Conservation (phyloP, 306 rosid genomes). For the Vachellia collinsii region DNA sequence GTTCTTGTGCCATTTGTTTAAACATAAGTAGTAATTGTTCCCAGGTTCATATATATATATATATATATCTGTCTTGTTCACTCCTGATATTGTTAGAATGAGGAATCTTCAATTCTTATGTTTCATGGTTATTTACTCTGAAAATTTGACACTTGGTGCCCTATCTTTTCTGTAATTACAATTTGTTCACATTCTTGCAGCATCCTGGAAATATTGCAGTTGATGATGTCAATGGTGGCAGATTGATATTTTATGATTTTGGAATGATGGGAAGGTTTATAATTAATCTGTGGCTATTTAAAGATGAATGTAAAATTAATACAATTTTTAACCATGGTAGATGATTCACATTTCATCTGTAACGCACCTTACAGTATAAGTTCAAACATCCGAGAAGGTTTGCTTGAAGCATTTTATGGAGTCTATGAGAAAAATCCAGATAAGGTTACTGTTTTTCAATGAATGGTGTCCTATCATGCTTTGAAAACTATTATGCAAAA, state of each 20-base stretch:
- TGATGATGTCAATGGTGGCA: slow-evolving; percentile 98
- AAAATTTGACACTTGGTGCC: slow-evolving; percentile 30
- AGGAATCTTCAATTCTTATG: slow-evolving; percentile 18
- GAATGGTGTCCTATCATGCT: slow-evolving; percentile 30
- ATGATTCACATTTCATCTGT: slow-evolving; percentile 35
- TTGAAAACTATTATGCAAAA: slow-evolving; percentile 24
- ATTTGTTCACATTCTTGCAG: slow-evolving; percentile 50
- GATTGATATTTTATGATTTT: slow-evolving; percentile 99
- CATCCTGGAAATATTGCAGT: slow-evolving; percentile 99
- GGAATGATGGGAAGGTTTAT: slow-evolving; percentile 99
- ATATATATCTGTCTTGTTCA: not conserved
- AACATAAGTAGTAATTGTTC: not conserved
- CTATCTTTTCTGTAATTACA: slow-evolving; percentile 12
- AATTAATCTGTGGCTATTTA: slow-evolving; percentile 34
- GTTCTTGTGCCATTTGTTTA: not conserved
- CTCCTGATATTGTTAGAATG: slow-evolving; percentile 20
- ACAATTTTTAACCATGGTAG: slow-evolving; percentile 28
- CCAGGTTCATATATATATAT: not conserved
- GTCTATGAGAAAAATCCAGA: slow-evolving; percentile 96
- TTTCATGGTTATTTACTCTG: slow-evolving; percentile 29
- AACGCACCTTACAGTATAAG: slow-evolving; percentile 71
- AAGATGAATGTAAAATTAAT: slow-evolving; percentile 7
- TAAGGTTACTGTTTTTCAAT: slow-evolving; percentile 57
- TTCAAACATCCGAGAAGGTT: slow-evolving; percentile 92
- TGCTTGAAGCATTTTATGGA: slow-evolving; percentile 93